Evolutionary conservation across 2,329 filamentous ascomycete genomes (phyloP).

Genomic region (Colletotrichum melonis): DNA sequence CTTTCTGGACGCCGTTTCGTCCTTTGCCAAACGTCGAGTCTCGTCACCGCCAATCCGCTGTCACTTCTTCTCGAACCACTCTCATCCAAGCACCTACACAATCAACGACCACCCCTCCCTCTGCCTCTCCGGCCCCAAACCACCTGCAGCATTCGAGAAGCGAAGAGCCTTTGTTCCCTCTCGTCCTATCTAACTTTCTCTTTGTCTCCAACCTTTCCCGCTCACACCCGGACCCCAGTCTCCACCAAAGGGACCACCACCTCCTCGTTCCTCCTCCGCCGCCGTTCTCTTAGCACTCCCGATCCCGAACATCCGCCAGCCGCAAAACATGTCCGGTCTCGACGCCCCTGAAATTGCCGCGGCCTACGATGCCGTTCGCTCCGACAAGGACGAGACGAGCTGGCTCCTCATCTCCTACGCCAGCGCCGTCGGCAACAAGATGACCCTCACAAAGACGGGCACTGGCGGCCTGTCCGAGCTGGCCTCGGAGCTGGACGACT

Average conservation of each 20-base stretch:
- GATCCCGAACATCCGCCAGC: conserved; percentile 1
- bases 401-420: conserved; percentile 76
- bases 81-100: conserved; percentile 12
- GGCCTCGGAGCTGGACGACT: conserved; percentile 64
- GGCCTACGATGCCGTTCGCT: conserved; percentile 75
- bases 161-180: background rate
- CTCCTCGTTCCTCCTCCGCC: background rate
- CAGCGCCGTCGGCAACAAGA: conserved; percentile 63
- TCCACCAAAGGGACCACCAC: background rate
- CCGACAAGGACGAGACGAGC: conserved; percentile 73
- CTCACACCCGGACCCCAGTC: background rate
- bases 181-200: background rate
- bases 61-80: background rate
- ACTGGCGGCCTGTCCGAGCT: conserved; percentile 71
- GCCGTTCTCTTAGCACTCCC: background rate
- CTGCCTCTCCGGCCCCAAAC: background rate
- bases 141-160: background rate
- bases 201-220: background rate
- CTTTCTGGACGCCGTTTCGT: conserved; percentile 29
- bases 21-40: conserved; percentile 13
- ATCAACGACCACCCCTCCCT: background rate
- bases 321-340: conserved; percentile 63
- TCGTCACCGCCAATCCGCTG: conserved; percentile 23
- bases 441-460: conserved; percentile 68
- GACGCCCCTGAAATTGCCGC: conserved; percentile 69